phyloP scores from a whole-genome alignment of 768 basidiomycete species.

The Leucocoprinus leucothites region DNA sequence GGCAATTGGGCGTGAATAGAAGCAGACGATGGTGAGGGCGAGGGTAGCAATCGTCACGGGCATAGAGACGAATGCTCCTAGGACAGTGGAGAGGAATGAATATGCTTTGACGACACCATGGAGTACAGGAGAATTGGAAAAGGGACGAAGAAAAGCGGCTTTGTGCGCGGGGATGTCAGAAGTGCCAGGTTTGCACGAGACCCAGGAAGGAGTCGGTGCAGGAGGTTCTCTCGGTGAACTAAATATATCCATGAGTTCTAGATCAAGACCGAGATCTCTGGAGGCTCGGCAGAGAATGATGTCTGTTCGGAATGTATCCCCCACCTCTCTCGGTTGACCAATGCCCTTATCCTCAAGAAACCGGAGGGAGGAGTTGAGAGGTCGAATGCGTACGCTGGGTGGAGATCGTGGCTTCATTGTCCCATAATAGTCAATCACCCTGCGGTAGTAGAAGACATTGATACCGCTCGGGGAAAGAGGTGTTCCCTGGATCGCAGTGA shows the following conservation, averaged over 20 bases:
- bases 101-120: conserved; percentile 1
- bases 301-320: conserved; percentile 7
- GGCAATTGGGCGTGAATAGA: conserved; percentile 34
- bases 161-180: conserved; percentile 1
- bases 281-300: conserved; percentile 9
- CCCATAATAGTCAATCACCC: conserved; percentile 4
- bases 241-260: conserved; percentile 10
- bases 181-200: background rate
- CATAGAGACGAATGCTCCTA: conserved; percentile 23
- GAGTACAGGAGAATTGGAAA: conserved; percentile 2
- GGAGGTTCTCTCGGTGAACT: conserved; percentile 7
- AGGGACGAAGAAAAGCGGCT: background rate
- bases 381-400: background rate
- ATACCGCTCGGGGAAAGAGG: background rate
- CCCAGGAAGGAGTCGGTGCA: background rate
- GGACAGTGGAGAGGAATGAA: conserved; percentile 5
- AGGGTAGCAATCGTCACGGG: conserved; percentile 34
- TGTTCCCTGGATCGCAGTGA: conserved; percentile 1
- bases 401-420: background rate
- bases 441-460: conserved; percentile 7
- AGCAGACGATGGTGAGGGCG: conserved; percentile 36
- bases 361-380: conserved; percentile 2
- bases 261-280: conserved; percentile 2
- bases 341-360: conserved; percentile 6
- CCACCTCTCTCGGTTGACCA: background rate